Conservation (phyloP, 768 basidiomycete species). For the Termitomyces bulborhizus region DNA sequence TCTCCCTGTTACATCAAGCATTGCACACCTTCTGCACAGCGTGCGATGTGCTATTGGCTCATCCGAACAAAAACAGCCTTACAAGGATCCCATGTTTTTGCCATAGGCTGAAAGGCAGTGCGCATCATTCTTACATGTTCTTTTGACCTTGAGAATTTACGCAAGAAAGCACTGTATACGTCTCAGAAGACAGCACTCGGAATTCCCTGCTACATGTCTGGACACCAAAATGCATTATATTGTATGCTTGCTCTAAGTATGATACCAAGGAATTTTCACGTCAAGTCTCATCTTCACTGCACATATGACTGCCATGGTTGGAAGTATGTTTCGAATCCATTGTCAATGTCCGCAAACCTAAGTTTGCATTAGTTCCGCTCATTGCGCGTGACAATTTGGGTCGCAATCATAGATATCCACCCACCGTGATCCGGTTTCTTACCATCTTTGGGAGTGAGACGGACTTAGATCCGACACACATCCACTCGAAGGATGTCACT, state of each 20-base stretch:
- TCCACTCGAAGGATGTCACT: no score
- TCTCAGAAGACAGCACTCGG: neutral
- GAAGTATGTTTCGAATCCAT: neutral
- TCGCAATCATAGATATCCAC: no score
- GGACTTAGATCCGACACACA: no score
- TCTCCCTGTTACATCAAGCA: constrained; percentile 3
- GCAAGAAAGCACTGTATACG: neutral
- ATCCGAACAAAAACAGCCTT: neutral
- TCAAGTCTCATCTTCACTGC: no score
- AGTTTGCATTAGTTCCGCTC: no score
- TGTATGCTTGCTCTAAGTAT: neutral
- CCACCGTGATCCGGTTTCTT: no score
- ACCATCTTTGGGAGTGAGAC: no score
- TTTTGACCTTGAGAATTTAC: neutral
- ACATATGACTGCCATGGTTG: neutral
- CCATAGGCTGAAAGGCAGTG: neutral
- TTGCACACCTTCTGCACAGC: constrained; percentile 9
- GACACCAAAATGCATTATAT: neutral
- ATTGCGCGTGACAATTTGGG: no score
- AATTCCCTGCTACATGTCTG: neutral
- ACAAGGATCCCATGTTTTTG: neutral
- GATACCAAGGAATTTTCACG: neutral
- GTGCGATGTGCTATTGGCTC: constrained; percentile 17
- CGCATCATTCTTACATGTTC: neutral
- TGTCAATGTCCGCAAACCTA: no score